Conservation (phyloP, 2,329 filamentous ascomycete species). For the Trichoderma atroviride region DNA sequence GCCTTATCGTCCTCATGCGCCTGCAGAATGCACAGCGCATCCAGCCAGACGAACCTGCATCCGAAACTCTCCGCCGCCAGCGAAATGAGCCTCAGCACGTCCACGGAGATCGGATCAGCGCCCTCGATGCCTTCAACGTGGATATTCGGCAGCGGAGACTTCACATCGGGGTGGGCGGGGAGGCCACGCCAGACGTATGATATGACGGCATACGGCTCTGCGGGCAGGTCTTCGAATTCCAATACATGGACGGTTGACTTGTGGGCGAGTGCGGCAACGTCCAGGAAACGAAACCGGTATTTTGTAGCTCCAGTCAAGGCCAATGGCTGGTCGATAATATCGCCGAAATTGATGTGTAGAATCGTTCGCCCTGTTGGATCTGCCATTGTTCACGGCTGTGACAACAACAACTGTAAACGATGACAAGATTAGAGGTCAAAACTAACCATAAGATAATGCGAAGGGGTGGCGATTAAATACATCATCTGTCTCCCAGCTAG, state of each 20-base stretch:
- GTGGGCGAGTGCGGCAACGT: not conserved
- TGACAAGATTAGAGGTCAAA: not conserved
- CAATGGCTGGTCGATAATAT: conserved; percentile 3
- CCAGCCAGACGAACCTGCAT: not conserved
- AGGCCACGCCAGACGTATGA: conserved; percentile 22
- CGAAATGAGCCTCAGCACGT: not conserved
- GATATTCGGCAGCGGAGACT: not conserved
- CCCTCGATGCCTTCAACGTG: not conserved
- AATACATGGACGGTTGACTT: not conserved
- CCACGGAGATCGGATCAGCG: conserved; percentile 8
- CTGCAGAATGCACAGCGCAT: conserved; percentile 19
- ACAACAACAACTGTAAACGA: not conserved
- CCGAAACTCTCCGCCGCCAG: not conserved
- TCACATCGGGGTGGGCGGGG: not conserved
- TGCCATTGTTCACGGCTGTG: not conserved
- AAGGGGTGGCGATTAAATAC: not conserved
- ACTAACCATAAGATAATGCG: not conserved
- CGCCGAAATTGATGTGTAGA: not conserved
- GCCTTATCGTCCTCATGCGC: conserved; percentile 5
- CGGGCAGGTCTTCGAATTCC: conserved; percentile 1
- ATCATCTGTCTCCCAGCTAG: not conserved
- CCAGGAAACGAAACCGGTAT: conserved; percentile 9
- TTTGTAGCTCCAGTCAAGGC: not conserved
- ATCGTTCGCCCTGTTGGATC: not conserved
- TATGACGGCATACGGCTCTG: conserved; percentile 4